Evolutionary conservation across 2,329 filamentous ascomycete species (phyloP).

Genomic region (Hymenoscyphus occultus): DNA sequence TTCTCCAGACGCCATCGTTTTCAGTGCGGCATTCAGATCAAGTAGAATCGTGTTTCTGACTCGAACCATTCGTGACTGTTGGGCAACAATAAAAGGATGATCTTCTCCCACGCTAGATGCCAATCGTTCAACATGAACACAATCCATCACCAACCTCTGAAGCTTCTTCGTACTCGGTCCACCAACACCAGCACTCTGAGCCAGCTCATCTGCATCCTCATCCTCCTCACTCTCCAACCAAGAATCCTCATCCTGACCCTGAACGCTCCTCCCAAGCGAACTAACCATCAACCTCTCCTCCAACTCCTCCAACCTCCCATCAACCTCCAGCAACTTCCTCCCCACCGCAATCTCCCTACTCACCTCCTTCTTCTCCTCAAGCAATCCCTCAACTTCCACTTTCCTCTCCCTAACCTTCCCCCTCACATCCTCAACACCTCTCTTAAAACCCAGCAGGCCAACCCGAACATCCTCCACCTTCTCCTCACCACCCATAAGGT

Average conservation of each 20-base stretch:
- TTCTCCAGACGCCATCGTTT: conserved; percentile 49
- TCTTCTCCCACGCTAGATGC: conserved; percentile 49
- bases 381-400: conserved; percentile 58
- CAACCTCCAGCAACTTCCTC: conserved; percentile 63
- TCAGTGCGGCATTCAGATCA: conserved; percentile 61
- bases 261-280: conserved; percentile 29
- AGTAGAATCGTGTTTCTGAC: conserved; percentile 61
- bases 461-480: conserved; percentile 87
- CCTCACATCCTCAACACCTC: conserved; percentile 75
- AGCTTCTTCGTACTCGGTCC: conserved; percentile 39
- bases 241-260: conserved; percentile 31
- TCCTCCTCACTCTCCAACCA: conserved; percentile 42
- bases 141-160: conserved; percentile 55
- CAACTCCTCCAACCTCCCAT: conserved; percentile 58
- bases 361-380: conserved; percentile 65
- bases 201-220: conserved; percentile 36
- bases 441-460: conserved; percentile 77
- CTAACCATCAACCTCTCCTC: conserved; percentile 61
- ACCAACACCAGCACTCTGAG: conserved; percentile 32
- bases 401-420: conserved; percentile 61
- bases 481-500: conserved; percentile 84
- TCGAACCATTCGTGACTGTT: conserved; percentile 53
- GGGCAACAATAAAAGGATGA: conserved; percentile 62
- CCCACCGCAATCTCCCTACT: conserved; percentile 60
- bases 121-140: conserved; percentile 52